Evolutionary conservation across 306 rosid genomes (phyloP).

Genomic region (Aeschynomene evenia): DNA sequence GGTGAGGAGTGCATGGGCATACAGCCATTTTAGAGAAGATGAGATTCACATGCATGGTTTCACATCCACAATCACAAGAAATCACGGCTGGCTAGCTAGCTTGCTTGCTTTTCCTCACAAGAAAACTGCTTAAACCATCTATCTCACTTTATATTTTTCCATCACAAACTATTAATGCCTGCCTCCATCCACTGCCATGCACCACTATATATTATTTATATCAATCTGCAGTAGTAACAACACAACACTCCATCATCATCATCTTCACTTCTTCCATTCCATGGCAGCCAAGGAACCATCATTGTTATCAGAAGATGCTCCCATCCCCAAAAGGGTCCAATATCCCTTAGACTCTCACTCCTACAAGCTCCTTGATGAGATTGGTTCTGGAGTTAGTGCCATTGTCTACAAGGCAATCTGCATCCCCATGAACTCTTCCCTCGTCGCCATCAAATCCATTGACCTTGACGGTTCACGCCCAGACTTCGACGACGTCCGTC

Average conservation of each 20-base stretch:
- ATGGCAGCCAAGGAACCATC: constrained; percentile 28
- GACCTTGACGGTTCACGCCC: constrained; percentile 50
- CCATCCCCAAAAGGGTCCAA: constrained; percentile 32
- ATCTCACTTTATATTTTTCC: constrained; percentile 6
- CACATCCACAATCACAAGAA: constrained; percentile 17
- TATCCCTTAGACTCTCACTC: constrained; percentile 50
- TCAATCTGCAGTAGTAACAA: not conserved
- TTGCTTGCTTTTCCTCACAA: constrained; percentile 36
- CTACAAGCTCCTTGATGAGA: constrained; percentile 43
- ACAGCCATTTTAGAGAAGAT: not conserved
- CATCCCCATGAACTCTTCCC: constrained; percentile 40
- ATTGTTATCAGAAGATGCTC: constrained; percentile 14
- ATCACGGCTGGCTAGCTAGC: not conserved
- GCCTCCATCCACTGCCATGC: not conserved
- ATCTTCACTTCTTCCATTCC: not conserved
- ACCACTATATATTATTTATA: not conserved
- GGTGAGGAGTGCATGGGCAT: not conserved
- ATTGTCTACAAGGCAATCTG: constrained; percentile 67
- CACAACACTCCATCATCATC: not conserved
- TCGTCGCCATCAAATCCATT: constrained; percentile 68
- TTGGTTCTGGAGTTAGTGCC: constrained; percentile 53
- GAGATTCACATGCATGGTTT: constrained; percentile 46
- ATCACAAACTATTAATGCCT: too few species aligned
- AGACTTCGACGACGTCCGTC: constrained; percentile 43
- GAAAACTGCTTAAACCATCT: constrained; percentile 36